A percentile compares a stretch with the other conserved stretches of the same genome.
These are phyloP conservation scores for Termitomyces heimii DNA, from an alignment of 768 basidiomycete species.

Conservation along the genomic window DNA sequence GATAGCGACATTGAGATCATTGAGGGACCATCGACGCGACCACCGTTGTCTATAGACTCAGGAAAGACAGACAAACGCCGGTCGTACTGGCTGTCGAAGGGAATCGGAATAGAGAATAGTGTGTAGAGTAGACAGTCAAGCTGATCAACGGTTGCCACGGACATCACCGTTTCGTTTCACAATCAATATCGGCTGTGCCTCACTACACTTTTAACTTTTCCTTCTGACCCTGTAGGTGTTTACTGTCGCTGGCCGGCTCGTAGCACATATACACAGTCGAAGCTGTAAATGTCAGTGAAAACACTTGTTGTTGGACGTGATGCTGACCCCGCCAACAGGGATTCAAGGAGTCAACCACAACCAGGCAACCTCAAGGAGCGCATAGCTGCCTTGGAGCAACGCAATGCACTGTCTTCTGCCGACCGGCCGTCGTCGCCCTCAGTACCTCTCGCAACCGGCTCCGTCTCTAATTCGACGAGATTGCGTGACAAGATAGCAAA, in stretches of 20 bases:
- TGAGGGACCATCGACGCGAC: not conserved
- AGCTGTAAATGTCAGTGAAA: slow-evolving; percentile 11
- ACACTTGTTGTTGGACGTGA: not conserved
- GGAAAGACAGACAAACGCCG: slow-evolving; percentile 24
- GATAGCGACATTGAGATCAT: slow-evolving; percentile 1
- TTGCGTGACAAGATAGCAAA: slow-evolving; percentile 70
- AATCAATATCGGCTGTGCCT: slow-evolving; percentile 8
- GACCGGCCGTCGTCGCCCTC: slow-evolving; percentile 21
- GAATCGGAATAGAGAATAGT: slow-evolving; percentile 26
- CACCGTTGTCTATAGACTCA: not conserved
- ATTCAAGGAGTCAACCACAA: slow-evolving; percentile 24
- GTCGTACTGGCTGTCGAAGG: slow-evolving; percentile 58
- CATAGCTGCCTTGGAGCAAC: slow-evolving; percentile 76
- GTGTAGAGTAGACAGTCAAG: slow-evolving; percentile 5
- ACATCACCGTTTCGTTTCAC: slow-evolving; percentile 15
- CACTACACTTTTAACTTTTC: slow-evolving; percentile 1
- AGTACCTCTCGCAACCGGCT: slow-evolving; percentile 12
- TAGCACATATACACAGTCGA: slow-evolving; percentile 14
- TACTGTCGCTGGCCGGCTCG: slow-evolving; percentile 21
- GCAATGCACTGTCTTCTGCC: slow-evolving; percentile 24
- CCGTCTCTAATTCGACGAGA: slow-evolving; percentile 18
- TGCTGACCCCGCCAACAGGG: slow-evolving; percentile 11
- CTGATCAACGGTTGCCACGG: slow-evolving; percentile 6
- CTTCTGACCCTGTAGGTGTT: slow-evolving; percentile 9
- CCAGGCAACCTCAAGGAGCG: slow-evolving; percentile 70